Evolutionary conservation across 2,329 filamentous ascomycete species (phyloP).

Genomic region (Xylariaceae sp.): DNA sequence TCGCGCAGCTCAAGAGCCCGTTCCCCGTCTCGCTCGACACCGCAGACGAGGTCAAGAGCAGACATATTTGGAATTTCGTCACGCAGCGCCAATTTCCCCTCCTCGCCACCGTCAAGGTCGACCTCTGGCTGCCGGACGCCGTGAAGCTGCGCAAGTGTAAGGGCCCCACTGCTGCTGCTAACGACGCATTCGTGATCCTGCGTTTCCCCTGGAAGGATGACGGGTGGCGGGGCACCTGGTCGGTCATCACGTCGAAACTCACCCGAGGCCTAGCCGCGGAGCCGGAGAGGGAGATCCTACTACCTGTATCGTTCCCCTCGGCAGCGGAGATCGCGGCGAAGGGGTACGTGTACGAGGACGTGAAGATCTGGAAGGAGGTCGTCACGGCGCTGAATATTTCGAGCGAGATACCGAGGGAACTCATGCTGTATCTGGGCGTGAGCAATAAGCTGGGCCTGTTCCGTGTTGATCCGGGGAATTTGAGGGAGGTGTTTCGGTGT

Average conservation of each 20-base stretch:
- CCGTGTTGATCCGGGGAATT: slow-evolving; percentile 54
- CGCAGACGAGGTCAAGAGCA: slow-evolving; percentile 33
- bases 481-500: slow-evolving; percentile 55
- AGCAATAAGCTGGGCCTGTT: slow-evolving; percentile 63
- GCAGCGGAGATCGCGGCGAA: slow-evolving; percentile 51
- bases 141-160: slow-evolving; percentile 38
- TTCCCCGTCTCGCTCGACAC: slow-evolving; percentile 39
- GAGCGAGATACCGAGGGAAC: slow-evolving; percentile 54
- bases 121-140: slow-evolving; percentile 65
- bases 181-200: slow-evolving; percentile 57
- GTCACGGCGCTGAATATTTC: slow-evolving; percentile 52
- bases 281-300: slow-evolving; percentile 58
- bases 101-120: slow-evolving; percentile 63
- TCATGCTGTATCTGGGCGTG: slow-evolving; percentile 61
- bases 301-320: slow-evolving; percentile 61
- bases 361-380: slow-evolving; percentile 61
- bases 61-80: slow-evolving; percentile 62
- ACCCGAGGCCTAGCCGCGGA: slow-evolving; percentile 43
- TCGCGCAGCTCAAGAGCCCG: slow-evolving; percentile 60
- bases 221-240: slow-evolving; percentile 44
- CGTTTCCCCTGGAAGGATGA: slow-evolving; percentile 57
- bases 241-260: slow-evolving; percentile 46
- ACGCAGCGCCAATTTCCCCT: slow-evolving; percentile 64
- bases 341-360: slow-evolving; percentile 54
- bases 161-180: slow-evolving; percentile 44